Percentiles rank a stretch among this genome's conserved stretches.
Evolutionary conservation across 306 rosid species (phyloP).

Genomic region (Prunus armeniaca): DNA sequence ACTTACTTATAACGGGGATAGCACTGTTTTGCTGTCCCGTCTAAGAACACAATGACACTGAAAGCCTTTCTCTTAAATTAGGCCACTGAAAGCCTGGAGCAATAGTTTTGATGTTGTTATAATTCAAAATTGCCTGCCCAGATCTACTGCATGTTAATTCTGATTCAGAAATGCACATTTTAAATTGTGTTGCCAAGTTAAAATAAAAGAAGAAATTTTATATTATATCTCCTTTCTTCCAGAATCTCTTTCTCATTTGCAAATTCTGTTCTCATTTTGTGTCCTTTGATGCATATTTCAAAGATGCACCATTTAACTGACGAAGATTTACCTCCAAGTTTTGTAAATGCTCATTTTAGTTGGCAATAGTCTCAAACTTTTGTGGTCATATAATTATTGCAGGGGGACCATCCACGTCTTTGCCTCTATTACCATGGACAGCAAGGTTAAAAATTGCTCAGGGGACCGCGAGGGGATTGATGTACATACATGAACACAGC

Average conservation of each 20-base stretch:
- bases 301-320: background rate
- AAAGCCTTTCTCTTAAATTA: background rate
- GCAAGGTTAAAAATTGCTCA: constrained; percentile 68
- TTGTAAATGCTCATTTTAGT: background rate
- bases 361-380: constrained; percentile 1
- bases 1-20: too few species aligned
- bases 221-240: too few species aligned
- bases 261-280: background rate
- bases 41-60: fast-evolving
- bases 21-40: too few species aligned
- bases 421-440: constrained; percentile 58
- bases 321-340: background rate
- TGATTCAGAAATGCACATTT: background rate
- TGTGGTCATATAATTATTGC: constrained; percentile 20
- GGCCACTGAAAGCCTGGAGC: background rate
- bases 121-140: constrained; percentile 4
- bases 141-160: constrained; percentile 5
- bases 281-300: background rate
- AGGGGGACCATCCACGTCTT: constrained; percentile 53
- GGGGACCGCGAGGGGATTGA: constrained; percentile 75
- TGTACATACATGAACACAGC: constrained; percentile 63
- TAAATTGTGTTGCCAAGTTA: background rate
- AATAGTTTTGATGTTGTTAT: constrained; percentile 19
- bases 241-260: background rate
- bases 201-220: background rate